A percentile compares a stretch with the other conserved stretches of the same genome.
These are phyloP conservation scores for Pseudonitzschia pungens DNA, from an alignment of 108 stramenopile species.

Conservation along the genomic window DNA sequence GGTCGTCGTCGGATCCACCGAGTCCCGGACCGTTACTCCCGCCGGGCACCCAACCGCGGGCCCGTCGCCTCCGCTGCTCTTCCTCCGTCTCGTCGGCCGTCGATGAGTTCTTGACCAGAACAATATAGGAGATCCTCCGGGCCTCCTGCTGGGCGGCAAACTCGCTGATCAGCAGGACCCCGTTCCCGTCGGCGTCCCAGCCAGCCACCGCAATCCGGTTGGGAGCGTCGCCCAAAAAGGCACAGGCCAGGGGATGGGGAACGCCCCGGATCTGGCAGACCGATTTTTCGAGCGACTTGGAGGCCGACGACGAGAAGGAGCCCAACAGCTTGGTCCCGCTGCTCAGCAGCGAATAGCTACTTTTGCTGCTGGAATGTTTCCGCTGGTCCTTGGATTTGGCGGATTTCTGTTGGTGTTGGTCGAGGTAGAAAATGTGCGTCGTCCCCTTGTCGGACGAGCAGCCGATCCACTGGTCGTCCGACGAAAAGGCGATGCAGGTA, in stretches of 20 bases:
- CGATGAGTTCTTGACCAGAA: constrained; percentile 42
- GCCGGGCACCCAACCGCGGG: constrained; percentile 44
- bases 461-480: constrained; percentile 82
- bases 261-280: constrained; percentile 79
- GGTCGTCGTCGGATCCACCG: constrained; percentile 7
- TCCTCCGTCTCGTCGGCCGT: constrained; percentile 59
- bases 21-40: constrained; percentile 17
- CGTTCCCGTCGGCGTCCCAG: constrained; percentile 84
- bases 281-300: constrained; percentile 51
- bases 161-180: constrained; percentile 72
- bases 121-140: constrained; percentile 51
- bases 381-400: not conserved
- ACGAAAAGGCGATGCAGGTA: constrained; percentile 87
- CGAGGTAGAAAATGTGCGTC: constrained; percentile 87
- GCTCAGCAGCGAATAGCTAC: not conserved
- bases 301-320: constrained; percentile 18
- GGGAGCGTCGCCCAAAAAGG: constrained; percentile 74
- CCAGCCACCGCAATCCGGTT: constrained; percentile 78
- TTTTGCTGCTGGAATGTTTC: constrained; percentile 18
- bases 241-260: constrained; percentile 76
- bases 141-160: constrained; percentile 60
- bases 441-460: constrained; percentile 96
- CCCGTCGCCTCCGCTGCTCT: constrained; percentile 42
- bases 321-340: constrained; percentile 12
- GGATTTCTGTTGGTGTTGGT: constrained; percentile 33